Percentiles rank a stretch among this genome's conserved stretches.
Conservation (phyloP, 345 rosid species). For the Erodium maritimum region DNA sequence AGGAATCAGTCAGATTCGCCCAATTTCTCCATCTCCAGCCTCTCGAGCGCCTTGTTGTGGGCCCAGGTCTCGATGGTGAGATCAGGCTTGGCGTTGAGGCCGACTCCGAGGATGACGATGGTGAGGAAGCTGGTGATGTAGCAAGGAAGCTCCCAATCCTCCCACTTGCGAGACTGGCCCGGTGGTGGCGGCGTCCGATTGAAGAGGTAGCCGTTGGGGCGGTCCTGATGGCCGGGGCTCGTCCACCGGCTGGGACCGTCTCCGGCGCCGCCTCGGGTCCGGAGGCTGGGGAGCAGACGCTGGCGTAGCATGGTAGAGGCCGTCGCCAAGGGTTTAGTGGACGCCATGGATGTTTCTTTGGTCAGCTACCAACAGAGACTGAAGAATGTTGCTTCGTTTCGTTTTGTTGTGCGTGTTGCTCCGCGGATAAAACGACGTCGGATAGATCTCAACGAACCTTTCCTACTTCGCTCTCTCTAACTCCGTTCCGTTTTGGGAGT, state of each 20-base stretch:
- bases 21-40: conserved; percentile 57
- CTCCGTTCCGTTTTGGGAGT: too few species aligned
- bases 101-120: conserved; percentile 89
- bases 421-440: too few species aligned
- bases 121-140: conserved; percentile 94
- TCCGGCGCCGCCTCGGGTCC: conserved; percentile 3
- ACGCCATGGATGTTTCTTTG: too few species aligned
- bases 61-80: conserved; percentile 99
- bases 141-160: conserved; percentile 99
- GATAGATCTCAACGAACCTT: too few species aligned
- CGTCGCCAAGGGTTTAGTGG: too few species aligned
- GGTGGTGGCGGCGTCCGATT: conserved; percentile 69
- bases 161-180: conserved; percentile 89
- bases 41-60: conserved; percentile 86
- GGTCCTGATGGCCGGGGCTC: conserved; percentile 95
- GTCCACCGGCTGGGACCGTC: conserved; percentile 75
- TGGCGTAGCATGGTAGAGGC: too few species aligned
- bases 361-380: too few species aligned
- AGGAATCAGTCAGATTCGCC: not conserved
- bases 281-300: too few species aligned
- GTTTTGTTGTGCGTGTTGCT: too few species aligned
- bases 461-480: too few species aligned
- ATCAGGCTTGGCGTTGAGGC: conserved; percentile 97
- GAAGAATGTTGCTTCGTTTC: too few species aligned
- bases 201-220: conserved; percentile 84